Evolutionary conservation across 2,329 filamentous ascomycete species (phyloP), one percentile per base, ranked within the genome.

Genomic region (Trichoderma afroharzianum): DNA sequence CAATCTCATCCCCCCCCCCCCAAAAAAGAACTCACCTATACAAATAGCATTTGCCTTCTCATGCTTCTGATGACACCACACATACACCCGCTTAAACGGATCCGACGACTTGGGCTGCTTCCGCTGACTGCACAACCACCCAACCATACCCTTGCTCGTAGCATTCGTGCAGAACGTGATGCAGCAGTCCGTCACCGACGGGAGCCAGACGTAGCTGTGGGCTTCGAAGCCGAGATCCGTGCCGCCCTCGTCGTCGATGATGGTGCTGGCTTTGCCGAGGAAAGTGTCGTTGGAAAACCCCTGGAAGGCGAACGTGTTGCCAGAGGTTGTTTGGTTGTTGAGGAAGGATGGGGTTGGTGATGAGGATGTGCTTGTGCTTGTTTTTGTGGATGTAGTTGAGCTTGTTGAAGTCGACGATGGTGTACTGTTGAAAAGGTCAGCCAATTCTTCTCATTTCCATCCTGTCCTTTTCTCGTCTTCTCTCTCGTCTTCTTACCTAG

Each of bases 241-340:
- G 63, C 72, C 75, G 21, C 76, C 78, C 59, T 79, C 76, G 5
- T 76, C 66, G 12, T 26, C 32, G 50, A 76, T 67, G 33, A 81
- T 59, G 0, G 68, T n/a, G 5, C 79, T 78, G 28, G 58, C 63
- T 0, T 74, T 68, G 18, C 79, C 79, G 2, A 15, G 32, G 71
- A 76, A 80, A 53, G 78, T 73, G 3, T 57, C 1, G 7, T 72
- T 71, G 1, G 76, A 75, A 61, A 77, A 82, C 8, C 72, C 80
- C 66, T 82, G 80, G 76, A 82, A 82, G 5, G 75, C 76, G 26
- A 78, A 77, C 1, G 72, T 70, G 2, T 62, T 58, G 18, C 30
- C 33, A 0, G 75, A 74, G 8, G 47, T 68, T 14, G 75, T 78
- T 55, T 72, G 68, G 73, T 77, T 78, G 73, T 76, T 76, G 55